Conservation (phyloP, 768 basidiomycete species). For the Trametes cingulata region DNA sequence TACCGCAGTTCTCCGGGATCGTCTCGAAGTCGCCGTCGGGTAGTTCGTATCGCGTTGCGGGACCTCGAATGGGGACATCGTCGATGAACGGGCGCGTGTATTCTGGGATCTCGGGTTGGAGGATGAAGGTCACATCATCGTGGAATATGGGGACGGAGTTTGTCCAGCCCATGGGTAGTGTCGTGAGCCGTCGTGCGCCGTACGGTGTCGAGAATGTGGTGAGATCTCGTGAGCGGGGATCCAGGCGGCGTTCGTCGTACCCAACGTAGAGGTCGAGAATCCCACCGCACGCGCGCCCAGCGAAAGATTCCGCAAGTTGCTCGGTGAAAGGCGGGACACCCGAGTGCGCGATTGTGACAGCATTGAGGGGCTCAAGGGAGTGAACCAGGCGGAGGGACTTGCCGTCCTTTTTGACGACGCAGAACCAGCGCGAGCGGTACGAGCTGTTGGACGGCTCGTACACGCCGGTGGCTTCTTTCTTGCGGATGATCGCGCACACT, state of each 20-base stretch:
- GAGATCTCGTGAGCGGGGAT: conserved; percentile 7
- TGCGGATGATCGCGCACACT: conserved; percentile 35
- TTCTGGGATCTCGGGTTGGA: conserved; percentile 20
- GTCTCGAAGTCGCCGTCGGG: conserved; percentile 20
- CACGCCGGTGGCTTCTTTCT: conserved; percentile 40
- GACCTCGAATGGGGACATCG: conserved; percentile 23
- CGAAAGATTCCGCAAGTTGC: conserved; percentile 18
- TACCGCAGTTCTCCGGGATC: conserved; percentile 30
- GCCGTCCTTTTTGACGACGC: conserved; percentile 34
- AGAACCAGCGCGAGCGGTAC: conserved; percentile 43
- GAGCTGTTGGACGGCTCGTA: conserved; percentile 43
- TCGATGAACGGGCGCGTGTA: conserved; percentile 22
- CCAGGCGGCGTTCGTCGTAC: conserved; percentile 18
- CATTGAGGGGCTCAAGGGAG: conserved; percentile 28
- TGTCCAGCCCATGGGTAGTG: conserved; percentile 24
- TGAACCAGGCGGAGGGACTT: conserved; percentile 26
- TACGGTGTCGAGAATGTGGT: conserved; percentile 19
- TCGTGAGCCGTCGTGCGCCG: conserved; percentile 11
- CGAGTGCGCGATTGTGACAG: conserved; percentile 22
- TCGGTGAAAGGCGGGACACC: conserved; percentile 21
- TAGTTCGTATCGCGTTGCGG: conserved; percentile 9
- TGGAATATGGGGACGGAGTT: conserved; percentile 24
- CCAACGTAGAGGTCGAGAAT: conserved; percentile 35
- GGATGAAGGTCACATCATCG: conserved; percentile 14
- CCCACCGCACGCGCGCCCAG: conserved; percentile 22